Base-by-base conservation (phyloP, 2,329 filamentous ascomycete genomes). In the Drechslerella coelobrocha region DNA sequence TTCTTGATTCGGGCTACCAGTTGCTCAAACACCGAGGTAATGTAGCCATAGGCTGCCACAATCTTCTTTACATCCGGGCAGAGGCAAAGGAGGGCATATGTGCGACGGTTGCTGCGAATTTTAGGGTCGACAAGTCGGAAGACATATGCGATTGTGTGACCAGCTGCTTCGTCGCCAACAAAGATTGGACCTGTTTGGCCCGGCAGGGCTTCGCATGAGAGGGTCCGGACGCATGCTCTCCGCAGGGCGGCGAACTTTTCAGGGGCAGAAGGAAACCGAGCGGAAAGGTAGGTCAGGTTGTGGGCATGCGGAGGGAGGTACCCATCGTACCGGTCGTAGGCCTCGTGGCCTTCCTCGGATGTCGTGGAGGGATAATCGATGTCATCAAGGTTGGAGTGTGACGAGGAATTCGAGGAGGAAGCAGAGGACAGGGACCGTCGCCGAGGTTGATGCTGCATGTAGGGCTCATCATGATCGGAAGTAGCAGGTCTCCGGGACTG, bases 71-170 rank as follows among this genome's bases (percentile, higher is more conserved):
- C 84, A 77, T 88, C 85, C 9, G 86, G 88, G 77, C 83, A 87
- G 50, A 89, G 82, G 1, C 86, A 86, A 66, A 89, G 78, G 68
- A 89, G 85, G 9, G 87, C 87, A 75, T 89, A 89, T 10, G 88
- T 84, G n/a, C 87, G 83, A 78, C 87, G 86, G 74, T 88, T 85
- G 2, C 87, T 87, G 10, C 87, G 84, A 12, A 87, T 87, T 73
- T 88, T 86, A 34, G 88, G 81, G 76, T 89, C 87, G 5, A 86
- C 84, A 43, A 89, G 87, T 24, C 87, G 86, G 76, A 89, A 89
- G 73, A 89, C 87, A 77, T 88, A 89, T 12, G 86, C 87, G 0
- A 86, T 89, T 0, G 87, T 89, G 78, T 88, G 89, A 27, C 87
- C 87, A 0, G 86, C 84, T 0, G 84, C 77, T 0, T 85, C 82